Base-by-base conservation (phyloP, 768 basidiomycete species). In the Vishniacozyma victoriae region DNA sequence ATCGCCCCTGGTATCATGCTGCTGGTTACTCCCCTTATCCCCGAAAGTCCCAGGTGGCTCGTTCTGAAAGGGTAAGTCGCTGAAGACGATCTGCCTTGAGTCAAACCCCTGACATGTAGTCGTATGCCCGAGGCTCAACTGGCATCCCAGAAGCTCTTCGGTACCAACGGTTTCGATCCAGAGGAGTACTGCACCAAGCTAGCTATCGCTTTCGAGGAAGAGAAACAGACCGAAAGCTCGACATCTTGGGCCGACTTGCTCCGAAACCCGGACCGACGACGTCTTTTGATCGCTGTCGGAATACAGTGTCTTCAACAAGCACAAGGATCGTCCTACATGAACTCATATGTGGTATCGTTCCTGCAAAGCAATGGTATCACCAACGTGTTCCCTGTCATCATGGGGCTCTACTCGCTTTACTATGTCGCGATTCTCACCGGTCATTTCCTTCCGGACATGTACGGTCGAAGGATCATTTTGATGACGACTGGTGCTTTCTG, bases 251-350 rank as follows among this genome's bases (percentile, higher is more conserved):
- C 5, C 3, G 52, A 59, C 14, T 45, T 59, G 12, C 27, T 46
- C 15, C 44, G 47, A 22, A 22, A 27, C 2, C 39, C 57, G 14
- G 49, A 54, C 22, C 46, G 54, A 16, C 57, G 57, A 5, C 52
- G 57, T 3, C 16, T 37, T 9, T 48, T 59, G 41, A 51, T 59
- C 42, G 57, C 57, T 24, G 44, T 54, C 42, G 57, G 57, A 23
- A 35, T 54, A 11, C 57, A 59, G 38, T 41, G 22, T 36, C 49
- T 59, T 26, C 57, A 59, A 38, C 57, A 59, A 33, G 57, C 52
- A 16, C 57, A 59, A 31, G 57, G 57, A 22, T 41, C 35, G 9
- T 41, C 39, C 6, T 59, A 46, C 45, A 54, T 59, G 48, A 51
- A 33, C 48, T 46, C 24, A 0, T 57, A 57, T 42, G 41, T 53